Percentiles rank a stretch among this genome's conserved stretches.
Evolutionary conservation across 2,329 filamentous ascomycete species (phyloP).

Genomic region (Cryphonectria carpinicola): DNA sequence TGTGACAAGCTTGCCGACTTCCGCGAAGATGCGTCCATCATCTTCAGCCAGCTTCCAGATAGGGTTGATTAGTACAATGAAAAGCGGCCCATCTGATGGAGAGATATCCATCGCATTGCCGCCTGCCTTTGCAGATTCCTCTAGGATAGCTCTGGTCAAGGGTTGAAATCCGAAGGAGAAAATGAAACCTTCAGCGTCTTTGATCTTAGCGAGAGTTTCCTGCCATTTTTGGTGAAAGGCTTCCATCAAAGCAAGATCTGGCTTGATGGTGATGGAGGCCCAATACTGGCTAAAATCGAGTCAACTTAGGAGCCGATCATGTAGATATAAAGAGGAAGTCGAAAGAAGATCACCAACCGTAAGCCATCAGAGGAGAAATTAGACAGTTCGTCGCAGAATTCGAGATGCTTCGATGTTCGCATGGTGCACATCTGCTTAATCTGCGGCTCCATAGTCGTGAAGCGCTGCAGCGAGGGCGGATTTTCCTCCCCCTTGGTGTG

Average conservation of each 20-base stretch:
- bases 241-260: conserved; percentile 27
- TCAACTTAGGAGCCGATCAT: neutral
- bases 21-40: conserved; percentile 25
- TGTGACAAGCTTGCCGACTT: conserved; percentile 13
- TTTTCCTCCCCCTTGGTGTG: conserved; percentile 31
- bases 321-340: neutral
- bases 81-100: conserved; percentile 31
- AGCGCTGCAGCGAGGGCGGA: conserved; percentile 29
- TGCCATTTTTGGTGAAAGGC: conserved; percentile 30
- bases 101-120: conserved; percentile 32
- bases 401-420: conserved; percentile 30
- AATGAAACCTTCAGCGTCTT: conserved; percentile 31
- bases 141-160: conserved; percentile 29
- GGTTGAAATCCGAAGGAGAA: conserved; percentile 33
- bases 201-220: conserved; percentile 24
- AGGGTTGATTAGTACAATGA: conserved; percentile 32
- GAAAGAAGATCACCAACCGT: neutral
- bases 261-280: conserved; percentile 17
- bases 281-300: neutral
- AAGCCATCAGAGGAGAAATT: neutral
- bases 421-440: conserved; percentile 30
- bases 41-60: conserved; percentile 28
- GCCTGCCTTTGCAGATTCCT: conserved; percentile 29
- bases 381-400: conserved; percentile 26
- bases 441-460: conserved; percentile 30